These are phyloP conservation scores for Teratosphaeria destructans DNA, from an alignment of 2,329 filamentous ascomycete species.

Conservation along the genomic window DNA sequence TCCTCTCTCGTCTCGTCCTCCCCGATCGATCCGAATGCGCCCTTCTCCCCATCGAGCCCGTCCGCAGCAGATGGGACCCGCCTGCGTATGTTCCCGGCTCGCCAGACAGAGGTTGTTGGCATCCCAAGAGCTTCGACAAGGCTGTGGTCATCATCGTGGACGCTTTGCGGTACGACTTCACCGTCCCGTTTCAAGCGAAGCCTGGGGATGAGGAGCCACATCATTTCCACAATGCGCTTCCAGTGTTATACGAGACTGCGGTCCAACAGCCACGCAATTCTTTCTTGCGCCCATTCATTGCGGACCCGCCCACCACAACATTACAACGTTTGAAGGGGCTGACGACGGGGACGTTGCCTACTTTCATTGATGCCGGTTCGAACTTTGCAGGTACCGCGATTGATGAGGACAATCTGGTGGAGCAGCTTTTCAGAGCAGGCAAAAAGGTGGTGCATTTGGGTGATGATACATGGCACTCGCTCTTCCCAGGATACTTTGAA, in stretches of 20 bases:
- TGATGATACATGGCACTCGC: constrained; percentile 92
- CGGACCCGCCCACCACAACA: constrained; percentile 89
- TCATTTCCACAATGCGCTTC: constrained; percentile 78
- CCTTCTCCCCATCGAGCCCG: constrained; percentile 51
- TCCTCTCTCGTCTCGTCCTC: constrained; percentile 74
- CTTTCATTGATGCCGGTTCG: constrained; percentile 85
- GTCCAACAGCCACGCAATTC: constrained; percentile 65
- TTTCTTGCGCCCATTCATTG: constrained; percentile 88
- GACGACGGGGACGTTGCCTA: constrained; percentile 89
- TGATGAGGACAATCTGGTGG: constrained; percentile 75
- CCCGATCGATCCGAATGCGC: constrained; percentile 70
- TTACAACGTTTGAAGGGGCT: constrained; percentile 85
- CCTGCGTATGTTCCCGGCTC: constrained; percentile 26
- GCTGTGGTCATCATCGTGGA: constrained; percentile 86
- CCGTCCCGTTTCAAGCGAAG: constrained; percentile 59
- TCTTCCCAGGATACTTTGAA: constrained; percentile 93
- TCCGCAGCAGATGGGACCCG: constrained; percentile 3
- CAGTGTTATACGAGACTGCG: constrained; percentile 76
- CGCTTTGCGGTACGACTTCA: constrained; percentile 93
- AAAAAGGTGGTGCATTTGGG: constrained; percentile 84
- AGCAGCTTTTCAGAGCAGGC: constrained; percentile 52
- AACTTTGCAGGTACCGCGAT: constrained; percentile 94
- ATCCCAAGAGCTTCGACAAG: constrained; percentile 85
- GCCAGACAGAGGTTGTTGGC: constrained; percentile 71
- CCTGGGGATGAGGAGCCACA: constrained; percentile 37